Percentiles rank a stretch among this genome's conserved stretches.
Conservation (phyloP, 352 stramenopile species). For the Pilasporangium apinafurcum region DNA sequence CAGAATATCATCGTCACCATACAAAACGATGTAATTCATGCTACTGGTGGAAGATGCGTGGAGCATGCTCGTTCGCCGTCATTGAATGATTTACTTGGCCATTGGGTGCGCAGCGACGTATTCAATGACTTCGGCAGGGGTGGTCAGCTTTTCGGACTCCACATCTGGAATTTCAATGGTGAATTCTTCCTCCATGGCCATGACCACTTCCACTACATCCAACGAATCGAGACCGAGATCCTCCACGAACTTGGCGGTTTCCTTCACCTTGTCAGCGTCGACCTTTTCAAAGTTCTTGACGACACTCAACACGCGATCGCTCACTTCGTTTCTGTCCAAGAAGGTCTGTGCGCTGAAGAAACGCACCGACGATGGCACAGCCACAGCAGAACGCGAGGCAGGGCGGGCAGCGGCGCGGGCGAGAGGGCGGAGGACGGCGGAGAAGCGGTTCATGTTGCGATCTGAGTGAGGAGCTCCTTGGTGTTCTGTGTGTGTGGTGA, state of each 20-base stretch:
- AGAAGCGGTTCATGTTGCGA: constrained; percentile 72
- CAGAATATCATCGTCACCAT: too few species aligned
- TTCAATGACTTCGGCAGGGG: constrained; percentile 95
- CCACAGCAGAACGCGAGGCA: constrained; percentile 16
- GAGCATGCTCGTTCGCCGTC: too few species aligned
- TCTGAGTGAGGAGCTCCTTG: constrained; percentile 7
- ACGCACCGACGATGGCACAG: constrained; percentile 19
- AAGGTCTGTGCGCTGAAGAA: constrained; percentile 87
- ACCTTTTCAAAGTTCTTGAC: constrained; percentile 99
- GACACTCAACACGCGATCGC: constrained; percentile 95
- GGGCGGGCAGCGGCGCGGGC: constrained; percentile 48
- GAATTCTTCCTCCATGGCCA: constrained; percentile 99
- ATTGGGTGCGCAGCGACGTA: constrained; percentile 98
- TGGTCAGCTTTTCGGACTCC: constrained; percentile 98
- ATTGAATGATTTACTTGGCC: constrained; percentile 94
- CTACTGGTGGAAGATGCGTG: too few species aligned
- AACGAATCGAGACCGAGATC: constrained; percentile 99
- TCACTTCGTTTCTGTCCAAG: constrained; percentile 91
- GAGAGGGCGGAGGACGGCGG: constrained; percentile 59
- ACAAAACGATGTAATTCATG: too few species aligned
- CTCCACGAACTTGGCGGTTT: constrained; percentile 94
- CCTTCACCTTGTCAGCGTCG: constrained; percentile 89
- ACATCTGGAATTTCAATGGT: constrained; percentile 99
- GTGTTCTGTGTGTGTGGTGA: constrained; percentile 8
- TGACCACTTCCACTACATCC: constrained; percentile 95